These are phyloP conservation scores for Phytophthora citrophthora DNA, from an alignment of 352 stramenopile genomes.

Conservation along the genomic window DNA sequence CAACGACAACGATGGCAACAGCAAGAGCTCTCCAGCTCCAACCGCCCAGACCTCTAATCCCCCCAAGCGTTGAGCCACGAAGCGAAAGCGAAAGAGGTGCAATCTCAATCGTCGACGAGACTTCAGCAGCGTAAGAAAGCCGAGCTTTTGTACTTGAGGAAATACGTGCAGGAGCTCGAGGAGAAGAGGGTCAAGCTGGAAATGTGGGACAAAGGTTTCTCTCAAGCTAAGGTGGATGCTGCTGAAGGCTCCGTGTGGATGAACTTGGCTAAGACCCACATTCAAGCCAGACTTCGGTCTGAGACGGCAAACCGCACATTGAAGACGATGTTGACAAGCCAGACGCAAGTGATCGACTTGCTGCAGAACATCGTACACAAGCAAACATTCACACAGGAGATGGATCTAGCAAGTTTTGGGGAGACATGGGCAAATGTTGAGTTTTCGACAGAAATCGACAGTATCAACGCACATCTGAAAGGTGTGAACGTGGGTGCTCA, in stretches of 20 bases:
- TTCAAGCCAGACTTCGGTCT: constrained; percentile 1
- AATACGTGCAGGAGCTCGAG: neutral
- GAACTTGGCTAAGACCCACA: neutral
- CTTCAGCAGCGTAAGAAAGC: constrained; percentile 8
- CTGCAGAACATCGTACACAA: neutral
- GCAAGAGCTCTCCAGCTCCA: neutral
- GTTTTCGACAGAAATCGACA: no score
- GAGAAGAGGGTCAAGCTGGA: neutral
- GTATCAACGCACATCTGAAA: no score
- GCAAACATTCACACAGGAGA: neutral
- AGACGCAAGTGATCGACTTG: neutral
- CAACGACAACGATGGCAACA: neutral
- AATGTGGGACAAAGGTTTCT: neutral
- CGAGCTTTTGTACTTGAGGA: constrained; percentile 5
- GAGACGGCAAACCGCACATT: constrained; percentile 3
- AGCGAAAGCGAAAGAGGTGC: neutral
- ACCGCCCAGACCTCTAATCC: no score
- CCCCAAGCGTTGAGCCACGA: neutral
- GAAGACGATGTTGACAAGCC: neutral
- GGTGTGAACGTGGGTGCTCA: no score
- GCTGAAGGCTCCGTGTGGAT: neutral
- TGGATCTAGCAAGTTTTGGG: no score
- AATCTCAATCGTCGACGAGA: constrained; percentile 14
- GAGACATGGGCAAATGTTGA: no score
- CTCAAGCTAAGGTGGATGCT: no score